These are phyloP conservation scores for Eutypella sp. DNA, from an alignment of 2,329 filamentous ascomycete species.

Conservation along the genomic window DNA sequence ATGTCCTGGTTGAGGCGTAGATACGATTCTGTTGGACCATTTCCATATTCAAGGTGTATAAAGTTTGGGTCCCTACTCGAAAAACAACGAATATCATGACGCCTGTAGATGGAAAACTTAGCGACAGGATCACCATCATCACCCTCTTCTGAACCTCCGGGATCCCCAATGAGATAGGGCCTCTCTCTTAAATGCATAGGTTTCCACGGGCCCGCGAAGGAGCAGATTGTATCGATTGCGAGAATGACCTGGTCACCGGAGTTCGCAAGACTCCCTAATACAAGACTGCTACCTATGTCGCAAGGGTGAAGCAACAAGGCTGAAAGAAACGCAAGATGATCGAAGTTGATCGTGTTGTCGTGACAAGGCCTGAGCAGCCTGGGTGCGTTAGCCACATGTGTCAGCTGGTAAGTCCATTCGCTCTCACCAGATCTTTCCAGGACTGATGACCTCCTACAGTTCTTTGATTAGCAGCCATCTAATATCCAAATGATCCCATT, in stretches of 20 bases:
- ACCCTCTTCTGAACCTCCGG: not conserved
- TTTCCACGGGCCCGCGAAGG: not conserved
- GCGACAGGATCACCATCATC: too few relatives aligned
- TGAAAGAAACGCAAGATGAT: not conserved
- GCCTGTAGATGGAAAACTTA: not conserved
- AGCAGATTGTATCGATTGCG: not conserved
- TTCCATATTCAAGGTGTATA: not conserved
- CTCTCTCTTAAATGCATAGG: not conserved
- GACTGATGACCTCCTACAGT: not conserved
- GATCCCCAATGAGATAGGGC: not conserved
- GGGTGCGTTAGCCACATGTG: not conserved
- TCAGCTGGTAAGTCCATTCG: not conserved
- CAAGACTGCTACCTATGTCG: not conserved
- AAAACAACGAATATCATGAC: not conserved
- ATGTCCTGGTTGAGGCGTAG: not conserved
- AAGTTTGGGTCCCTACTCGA: not conserved
- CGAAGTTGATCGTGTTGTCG: not conserved
- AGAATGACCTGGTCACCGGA: not conserved
- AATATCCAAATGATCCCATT: not conserved
- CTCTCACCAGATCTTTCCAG: constrained; percentile 1
- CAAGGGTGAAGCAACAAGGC: not conserved
- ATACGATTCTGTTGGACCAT: not conserved
- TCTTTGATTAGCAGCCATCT: not conserved
- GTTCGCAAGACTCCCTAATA: not conserved
- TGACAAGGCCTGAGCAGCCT: not conserved